Evolutionary conservation across 2,329 filamentous ascomycete genomes (phyloP).

Genomic region (Colletotrichum melonis): DNA sequence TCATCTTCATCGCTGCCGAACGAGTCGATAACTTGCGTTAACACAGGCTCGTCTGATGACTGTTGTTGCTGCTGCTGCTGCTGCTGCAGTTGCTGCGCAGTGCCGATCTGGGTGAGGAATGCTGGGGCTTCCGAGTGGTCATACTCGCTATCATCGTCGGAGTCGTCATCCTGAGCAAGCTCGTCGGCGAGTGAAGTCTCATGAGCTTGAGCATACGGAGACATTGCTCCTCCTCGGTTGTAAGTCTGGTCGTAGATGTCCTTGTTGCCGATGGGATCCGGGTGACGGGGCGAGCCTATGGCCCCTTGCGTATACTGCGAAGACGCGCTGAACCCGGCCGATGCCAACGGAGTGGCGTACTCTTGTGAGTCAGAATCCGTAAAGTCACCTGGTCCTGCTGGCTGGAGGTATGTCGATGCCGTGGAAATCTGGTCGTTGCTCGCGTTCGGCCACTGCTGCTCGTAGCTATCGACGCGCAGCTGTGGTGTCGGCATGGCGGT

Average conservation of each 20-base stretch:
- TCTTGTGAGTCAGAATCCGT: conserved; percentile 32
- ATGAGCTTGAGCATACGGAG: not conserved
- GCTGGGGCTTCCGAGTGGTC: not conserved
- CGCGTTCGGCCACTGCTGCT: conserved; percentile 25
- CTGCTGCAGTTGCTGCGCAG: conserved; percentile 1
- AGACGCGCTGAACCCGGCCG: conserved; percentile 27
- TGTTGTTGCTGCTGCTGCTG: not conserved
- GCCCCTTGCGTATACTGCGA: conserved; percentile 23
- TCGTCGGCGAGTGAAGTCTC: conserved; percentile 6
- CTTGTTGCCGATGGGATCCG: not conserved
- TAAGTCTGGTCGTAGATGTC: not conserved
- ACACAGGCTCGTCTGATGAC: not conserved
- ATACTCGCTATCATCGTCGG: conserved; percentile 29
- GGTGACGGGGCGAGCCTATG: conserved; percentile 10
- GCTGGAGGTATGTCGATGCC: conserved; percentile 11
- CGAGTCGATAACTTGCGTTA: conserved; percentile 30
- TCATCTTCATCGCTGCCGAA: conserved; percentile 27
- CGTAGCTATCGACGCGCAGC: conserved; percentile 24
- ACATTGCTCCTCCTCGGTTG: not conserved
- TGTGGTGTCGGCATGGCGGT: conserved; percentile 6
- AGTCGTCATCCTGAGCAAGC: conserved; percentile 36
- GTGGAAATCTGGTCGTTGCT: conserved; percentile 29
- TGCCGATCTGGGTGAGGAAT: conserved; percentile 19
- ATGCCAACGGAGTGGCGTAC: conserved; percentile 28
- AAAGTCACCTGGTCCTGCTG: conserved; percentile 21